Evolutionary conservation across 23 red algal species (phyloP), one percentile per base, ranked within the genome.

Genomic region (Gracilaria gracilis): DNA sequence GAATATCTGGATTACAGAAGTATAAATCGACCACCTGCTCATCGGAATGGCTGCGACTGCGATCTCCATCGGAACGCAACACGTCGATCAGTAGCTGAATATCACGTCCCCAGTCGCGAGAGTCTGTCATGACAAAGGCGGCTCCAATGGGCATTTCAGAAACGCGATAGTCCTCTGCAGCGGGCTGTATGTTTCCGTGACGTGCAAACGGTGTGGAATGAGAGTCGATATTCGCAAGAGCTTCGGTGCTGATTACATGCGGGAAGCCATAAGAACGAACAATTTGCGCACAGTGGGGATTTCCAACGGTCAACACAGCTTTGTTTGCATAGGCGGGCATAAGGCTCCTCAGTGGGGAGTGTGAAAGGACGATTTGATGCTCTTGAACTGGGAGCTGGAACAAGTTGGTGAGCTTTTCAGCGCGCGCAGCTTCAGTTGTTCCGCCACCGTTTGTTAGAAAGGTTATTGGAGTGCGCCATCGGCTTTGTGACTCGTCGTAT

Each of bases 391-490:
- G 72, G 8, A 93, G 5, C 21, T 80, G 38, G 3, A 93, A 79
- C 42, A 79, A 40, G 67, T 77, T 58, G 21, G 95, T 88, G 57
- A 96, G 82, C 32, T 86, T 72, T 47, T 71, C 16, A 36, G 95
- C 95, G 27, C 88, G 78, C 20, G 67, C 57, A 33, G 81, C 74
- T 50, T 96, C 95, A 17, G 95, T 93, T 8, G 36, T 54, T 23
- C 95, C 95, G 46, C 95, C 95, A 29, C 95, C 90, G 33, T 96
- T 96, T 42, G 95, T 96, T 2, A 96, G 54, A 73, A 96, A 96
- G 9, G 87, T 73, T 23, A 93, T 65, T 25, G 95, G 95, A 37
- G 53, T 57, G 25, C 61, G 79, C 58, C 70, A 81, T 70, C 42
- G 51, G 9, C 53, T 55, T 27, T 17, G 34, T 19, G 76, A 78